These are phyloP conservation scores for Boehmeria nivea DNA, from an alignment of 306 rosid genomes.

Conservation along the genomic window DNA sequence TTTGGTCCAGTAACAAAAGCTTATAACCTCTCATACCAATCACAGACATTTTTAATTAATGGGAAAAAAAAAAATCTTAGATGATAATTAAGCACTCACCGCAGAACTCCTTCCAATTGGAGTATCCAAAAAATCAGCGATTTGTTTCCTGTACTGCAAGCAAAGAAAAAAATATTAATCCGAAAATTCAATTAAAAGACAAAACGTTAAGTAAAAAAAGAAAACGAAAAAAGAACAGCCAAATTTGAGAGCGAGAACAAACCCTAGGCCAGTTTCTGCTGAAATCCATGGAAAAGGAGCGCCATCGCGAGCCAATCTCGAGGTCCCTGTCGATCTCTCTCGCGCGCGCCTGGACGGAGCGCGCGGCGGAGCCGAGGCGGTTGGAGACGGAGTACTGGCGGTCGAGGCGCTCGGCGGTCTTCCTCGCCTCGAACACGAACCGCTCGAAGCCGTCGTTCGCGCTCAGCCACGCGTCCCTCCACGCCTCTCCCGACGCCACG, in stretches of 20 bases:
- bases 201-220: not conserved
- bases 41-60: not conserved
- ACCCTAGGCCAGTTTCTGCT: constrained; percentile 78
- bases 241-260: no score
- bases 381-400: constrained; percentile 56
- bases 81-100: constrained; percentile 30
- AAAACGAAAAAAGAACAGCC: not conserved
- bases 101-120: constrained; percentile 67
- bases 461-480: constrained; percentile 68
- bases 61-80: not conserved
- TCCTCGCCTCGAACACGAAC: constrained; percentile 70
- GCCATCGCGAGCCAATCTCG: constrained; percentile 67
- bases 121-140: constrained; percentile 49
- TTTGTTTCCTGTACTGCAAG: constrained; percentile 79
- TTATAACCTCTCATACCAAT: no score
- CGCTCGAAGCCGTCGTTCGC: constrained; percentile 85
- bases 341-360: constrained; percentile 50
- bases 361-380: constrained; percentile 44
- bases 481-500: constrained; percentile 55
- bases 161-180: not conserved
- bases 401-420: constrained; percentile 78
- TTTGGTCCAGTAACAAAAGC: no score
- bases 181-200: not conserved
- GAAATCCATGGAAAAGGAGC: constrained; percentile 64
- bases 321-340: constrained; percentile 83